These are phyloP conservation scores for Colletotrichum chlorophyti DNA, from an alignment of 2,329 filamentous ascomycete species.

Conservation along the genomic window DNA sequence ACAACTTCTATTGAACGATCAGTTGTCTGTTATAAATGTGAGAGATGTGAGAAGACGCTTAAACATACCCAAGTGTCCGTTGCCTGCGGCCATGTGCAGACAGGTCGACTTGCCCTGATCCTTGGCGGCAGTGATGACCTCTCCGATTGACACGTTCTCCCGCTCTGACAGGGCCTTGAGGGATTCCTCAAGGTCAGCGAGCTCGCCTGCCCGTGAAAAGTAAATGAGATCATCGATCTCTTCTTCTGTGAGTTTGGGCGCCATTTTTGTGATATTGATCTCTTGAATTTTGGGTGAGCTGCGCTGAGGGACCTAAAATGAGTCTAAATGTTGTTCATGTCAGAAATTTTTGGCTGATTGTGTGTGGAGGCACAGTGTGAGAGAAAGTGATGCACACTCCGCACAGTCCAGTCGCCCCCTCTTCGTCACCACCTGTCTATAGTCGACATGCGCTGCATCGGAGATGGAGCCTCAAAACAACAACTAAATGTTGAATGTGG, in stretches of 20 bases:
- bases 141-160: conserved; percentile 64
- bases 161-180: conserved; percentile 67
- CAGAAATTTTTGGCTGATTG: conserved; percentile 29
- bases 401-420: conserved; percentile 6
- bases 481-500: too few relatives aligned
- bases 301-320: conserved; percentile 5
- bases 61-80: conserved; percentile 78
- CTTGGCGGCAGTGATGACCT: conserved; percentile 72
- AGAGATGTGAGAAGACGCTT: neutral
- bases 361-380: conserved; percentile 29
- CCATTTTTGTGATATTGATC: conserved; percentile 45
- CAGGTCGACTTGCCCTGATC: conserved; percentile 82
- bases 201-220: conserved; percentile 80
- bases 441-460: neutral
- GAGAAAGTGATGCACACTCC: neutral
- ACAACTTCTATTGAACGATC: conserved; percentile 50
- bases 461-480: neutral
- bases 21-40: neutral
- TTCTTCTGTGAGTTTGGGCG: conserved; percentile 71
- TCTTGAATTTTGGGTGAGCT: neutral
- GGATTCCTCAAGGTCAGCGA: conserved; percentile 66
- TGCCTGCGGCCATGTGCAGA: conserved; percentile 91
- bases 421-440: neutral
- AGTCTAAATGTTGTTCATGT: conserved; percentile 6
- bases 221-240: conserved; percentile 93